A percentile compares a stretch with the other conserved stretches of the same genome.
Evolutionary conservation across 768 basidiomycete genomes (phyloP).

Genomic region (Kwoniella pini): DNA sequence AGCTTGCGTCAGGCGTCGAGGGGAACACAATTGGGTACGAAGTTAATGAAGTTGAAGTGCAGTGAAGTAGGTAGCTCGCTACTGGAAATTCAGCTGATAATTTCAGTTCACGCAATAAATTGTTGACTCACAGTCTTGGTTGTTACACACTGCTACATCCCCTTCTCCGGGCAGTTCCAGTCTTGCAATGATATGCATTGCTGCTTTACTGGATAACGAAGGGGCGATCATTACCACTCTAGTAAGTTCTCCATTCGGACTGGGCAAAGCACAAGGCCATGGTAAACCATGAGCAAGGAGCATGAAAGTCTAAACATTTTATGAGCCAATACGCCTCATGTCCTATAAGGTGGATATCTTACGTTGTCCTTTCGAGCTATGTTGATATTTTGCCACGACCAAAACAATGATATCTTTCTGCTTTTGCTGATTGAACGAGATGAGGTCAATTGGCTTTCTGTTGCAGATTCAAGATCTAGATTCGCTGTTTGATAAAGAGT

Average conservation of each 20-base stretch:
- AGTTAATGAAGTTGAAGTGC: slow-evolving; percentile 22
- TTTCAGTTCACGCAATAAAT: not conserved
- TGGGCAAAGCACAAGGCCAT: slow-evolving; percentile 44
- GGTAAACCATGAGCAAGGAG: slow-evolving; percentile 35
- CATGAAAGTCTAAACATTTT: slow-evolving; percentile 11
- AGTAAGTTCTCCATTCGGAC: slow-evolving; percentile 45
- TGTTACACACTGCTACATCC: slow-evolving; percentile 16
- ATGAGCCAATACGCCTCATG: not conserved
- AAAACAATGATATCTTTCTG: slow-evolving; percentile 30
- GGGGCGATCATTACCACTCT: slow-evolving; percentile 28
- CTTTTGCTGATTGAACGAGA: slow-evolving; percentile 16
- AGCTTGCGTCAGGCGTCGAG: not conserved
- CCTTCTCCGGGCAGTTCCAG: slow-evolving; percentile 46
- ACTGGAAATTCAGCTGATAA: not conserved
- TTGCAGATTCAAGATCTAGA: slow-evolving; percentile 25
- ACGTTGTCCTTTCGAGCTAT: slow-evolving; percentile 20
- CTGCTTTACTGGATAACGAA: not conserved
- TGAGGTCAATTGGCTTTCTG: not conserved
- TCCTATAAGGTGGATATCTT: slow-evolving; percentile 7
- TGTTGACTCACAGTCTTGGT: not conserved
- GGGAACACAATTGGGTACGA: slow-evolving; percentile 39
- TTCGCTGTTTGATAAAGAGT: slow-evolving; percentile 8
- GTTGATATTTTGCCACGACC: slow-evolving; percentile 35
- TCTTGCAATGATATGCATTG: slow-evolving; percentile 14
- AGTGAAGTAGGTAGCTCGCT: slow-evolving; percentile 32